These are phyloP conservation scores for Talaromyces sp. DNA, from an alignment of 2,329 filamentous ascomycete genomes.

Conservation along the genomic window DNA sequence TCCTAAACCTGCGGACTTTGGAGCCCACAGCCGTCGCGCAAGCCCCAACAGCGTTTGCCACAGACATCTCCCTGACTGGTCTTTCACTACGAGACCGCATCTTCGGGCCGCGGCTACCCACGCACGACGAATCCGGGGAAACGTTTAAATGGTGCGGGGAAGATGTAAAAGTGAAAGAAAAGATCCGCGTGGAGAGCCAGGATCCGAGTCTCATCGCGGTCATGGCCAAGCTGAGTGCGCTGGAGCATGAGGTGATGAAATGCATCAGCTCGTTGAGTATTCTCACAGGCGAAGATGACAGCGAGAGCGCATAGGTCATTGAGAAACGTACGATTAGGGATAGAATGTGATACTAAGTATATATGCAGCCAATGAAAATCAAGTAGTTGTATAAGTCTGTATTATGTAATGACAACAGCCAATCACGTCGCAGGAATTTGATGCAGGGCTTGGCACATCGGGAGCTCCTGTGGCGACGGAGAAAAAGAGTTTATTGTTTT, in stretches of 20 bases:
- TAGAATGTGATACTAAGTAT: neutral
- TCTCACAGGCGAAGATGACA: slow-evolving; percentile 65
- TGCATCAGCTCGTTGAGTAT: slow-evolving; percentile 67
- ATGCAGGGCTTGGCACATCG: slow-evolving; percentile 7
- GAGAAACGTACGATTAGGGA: neutral
- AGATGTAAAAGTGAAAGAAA: slow-evolving; percentile 82
- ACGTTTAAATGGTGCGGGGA: slow-evolving; percentile 65
- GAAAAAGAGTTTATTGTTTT: slow-evolving; percentile 3
- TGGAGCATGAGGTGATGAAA: slow-evolving; percentile 67
- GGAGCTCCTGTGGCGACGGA: slow-evolving; percentile 7
- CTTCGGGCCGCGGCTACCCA: slow-evolving; percentile 48
- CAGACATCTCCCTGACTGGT: slow-evolving; percentile 57
- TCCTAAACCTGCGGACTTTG: slow-evolving; percentile 64
- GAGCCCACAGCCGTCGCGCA: slow-evolving; percentile 57
- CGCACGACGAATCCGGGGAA: slow-evolving; percentile 75
- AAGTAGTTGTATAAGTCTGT: neutral
- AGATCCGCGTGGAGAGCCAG: slow-evolving; percentile 80
- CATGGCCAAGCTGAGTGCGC: slow-evolving; percentile 73
- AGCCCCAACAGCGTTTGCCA: slow-evolving; percentile 62
- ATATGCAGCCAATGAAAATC: slow-evolving; percentile 4
- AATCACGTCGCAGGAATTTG: slow-evolving; percentile 1
- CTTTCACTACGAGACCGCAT: slow-evolving; percentile 56
- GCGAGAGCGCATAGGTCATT: slow-evolving; percentile 24
- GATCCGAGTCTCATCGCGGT: slow-evolving; percentile 81
- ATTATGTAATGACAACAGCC: neutral